These are phyloP conservation scores for Suillus weaverae DNA, from an alignment of 768 basidiomycete species.

Conservation along the genomic window DNA sequence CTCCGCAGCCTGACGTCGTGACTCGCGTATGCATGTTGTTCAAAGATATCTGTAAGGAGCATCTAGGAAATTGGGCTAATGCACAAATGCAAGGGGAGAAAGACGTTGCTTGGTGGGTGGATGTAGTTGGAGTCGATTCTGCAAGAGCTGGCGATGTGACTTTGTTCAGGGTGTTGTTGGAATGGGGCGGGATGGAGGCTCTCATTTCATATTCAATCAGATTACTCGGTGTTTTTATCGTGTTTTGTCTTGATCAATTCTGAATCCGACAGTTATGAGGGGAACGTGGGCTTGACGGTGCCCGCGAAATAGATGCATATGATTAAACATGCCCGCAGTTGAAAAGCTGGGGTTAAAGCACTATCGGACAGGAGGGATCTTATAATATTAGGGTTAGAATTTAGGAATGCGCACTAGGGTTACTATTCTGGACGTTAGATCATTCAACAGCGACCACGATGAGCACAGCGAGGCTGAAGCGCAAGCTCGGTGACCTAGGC, in stretches of 20 bases:
- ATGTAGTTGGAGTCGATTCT: not conserved
- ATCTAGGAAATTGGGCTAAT: not conserved
- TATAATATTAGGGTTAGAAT: not conserved
- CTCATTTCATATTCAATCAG: not conserved
- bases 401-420: not conserved
- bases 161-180: not conserved
- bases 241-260: too few species aligned
- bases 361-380: too few species aligned
- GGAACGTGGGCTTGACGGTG: too few species aligned
- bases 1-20: not conserved
- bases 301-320: too few species aligned
- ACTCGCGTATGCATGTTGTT: not conserved
- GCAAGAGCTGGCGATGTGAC: not conserved
- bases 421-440: not conserved
- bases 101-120: not conserved
- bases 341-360: too few species aligned
- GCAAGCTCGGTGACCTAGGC: conserved; percentile 80
- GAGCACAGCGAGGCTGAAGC: conserved; percentile 65
- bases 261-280: too few species aligned
- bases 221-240: too few species aligned
- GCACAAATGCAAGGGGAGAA: not conserved
- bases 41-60: not conserved
- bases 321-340: too few species aligned
- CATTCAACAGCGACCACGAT: conserved; percentile 23
- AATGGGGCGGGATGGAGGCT: not conserved